A percentile compares a stretch with the other conserved stretches of the same genome.
These are phyloP conservation scores for Candida xyloterini DNA, from an alignment of 805 yeast species.

Conservation along the genomic window DNA sequence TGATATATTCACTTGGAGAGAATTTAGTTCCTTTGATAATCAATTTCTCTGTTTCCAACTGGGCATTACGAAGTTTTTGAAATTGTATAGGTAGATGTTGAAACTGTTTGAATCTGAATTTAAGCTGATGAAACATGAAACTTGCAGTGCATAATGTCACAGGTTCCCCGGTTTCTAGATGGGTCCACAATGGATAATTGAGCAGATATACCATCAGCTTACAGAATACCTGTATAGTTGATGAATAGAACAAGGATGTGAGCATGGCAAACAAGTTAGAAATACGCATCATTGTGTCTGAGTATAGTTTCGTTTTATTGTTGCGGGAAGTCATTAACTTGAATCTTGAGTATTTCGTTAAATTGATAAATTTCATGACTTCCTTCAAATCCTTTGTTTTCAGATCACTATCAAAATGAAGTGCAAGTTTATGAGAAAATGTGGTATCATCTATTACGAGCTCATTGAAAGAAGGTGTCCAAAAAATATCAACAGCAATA, in stretches of 20 bases:
- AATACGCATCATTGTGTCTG: conserved; percentile 1
- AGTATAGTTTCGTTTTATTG: neutral
- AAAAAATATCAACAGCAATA: conserved; percentile 56
- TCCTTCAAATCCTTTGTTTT: conserved; percentile 25
- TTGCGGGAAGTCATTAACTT: conserved; percentile 16
- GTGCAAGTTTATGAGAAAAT: conserved; percentile 28
- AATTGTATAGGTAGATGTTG: conserved; percentile 81
- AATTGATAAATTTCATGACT: conserved; percentile 29
- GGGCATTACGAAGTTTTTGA: conserved; percentile 42
- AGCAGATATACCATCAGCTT: conserved; percentile 10
- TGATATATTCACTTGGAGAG: conserved; percentile 57
- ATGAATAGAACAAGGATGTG: conserved; percentile 7
- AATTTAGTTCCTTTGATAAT: conserved; percentile 38
- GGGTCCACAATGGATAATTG: conserved; percentile 14
- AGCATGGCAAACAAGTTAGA: conserved; percentile 3
- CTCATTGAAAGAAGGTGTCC: conserved; percentile 25
- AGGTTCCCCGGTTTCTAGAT: conserved; percentile 6
- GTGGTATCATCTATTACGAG: conserved; percentile 14
- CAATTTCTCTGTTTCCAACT: conserved; percentile 39
- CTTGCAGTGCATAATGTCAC: conserved; percentile 11
- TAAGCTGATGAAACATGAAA: conserved; percentile 74
- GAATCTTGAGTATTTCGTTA: conserved; percentile 28
- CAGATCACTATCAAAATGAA: conserved; percentile 19
- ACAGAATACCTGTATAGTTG: conserved; percentile 13
- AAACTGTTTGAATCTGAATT: conserved; percentile 70